Base-by-base conservation (phyloP, 176 grass and related monocot species). In the Musa troglodytarum region DNA sequence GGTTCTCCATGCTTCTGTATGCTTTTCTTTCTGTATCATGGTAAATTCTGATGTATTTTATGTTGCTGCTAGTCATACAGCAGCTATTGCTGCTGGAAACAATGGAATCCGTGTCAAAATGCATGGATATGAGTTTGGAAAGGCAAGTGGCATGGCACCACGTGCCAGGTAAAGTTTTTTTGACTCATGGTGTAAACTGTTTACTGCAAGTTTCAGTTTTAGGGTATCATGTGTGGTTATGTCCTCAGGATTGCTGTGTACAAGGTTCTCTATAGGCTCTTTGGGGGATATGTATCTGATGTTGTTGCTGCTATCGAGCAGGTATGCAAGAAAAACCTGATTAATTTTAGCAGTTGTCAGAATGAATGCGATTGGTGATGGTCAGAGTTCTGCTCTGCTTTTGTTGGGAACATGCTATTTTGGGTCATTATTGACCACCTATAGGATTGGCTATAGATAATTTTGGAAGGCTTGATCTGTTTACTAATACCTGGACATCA, bases 81-180 rank as follows among this genome's bases (percentile, higher is more conserved):
- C 95, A 72, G 82, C 95, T 80, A 99, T 99, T 89, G 95, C 95
- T 87, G 95, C 95, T 80, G 95, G 95, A 78, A 99, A 99, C 66
- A 99, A 99, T 64, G 95, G 90, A 15, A 83, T 99, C 67, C 90
- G 88, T 0, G 95, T 99, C 57, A 88, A 86, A 83, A 90, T 99
- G 84, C 95, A 99, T 82, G 95, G 95, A 25, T 56, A 86, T 24
- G 88, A 99, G 78, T 99, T 94, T 89, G 95, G 95, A 21, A 99
- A 84, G 81, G 90, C 95, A 80, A 99, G 95, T 82, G 95, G 95
- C 56, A 99, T 99, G 95, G 95, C 95, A 74, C 95, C 95, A 65
- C 90, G 90, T 77, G 95, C 95, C 69, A 94, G 95, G 95, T 99
- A 34, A 82, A 72, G 22, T 43, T 3, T 43, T 43, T 43, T 43